These are phyloP conservation scores for Trapa incisa DNA, from an alignment of 345 rosid genomes.

Conservation along the genomic window DNA sequence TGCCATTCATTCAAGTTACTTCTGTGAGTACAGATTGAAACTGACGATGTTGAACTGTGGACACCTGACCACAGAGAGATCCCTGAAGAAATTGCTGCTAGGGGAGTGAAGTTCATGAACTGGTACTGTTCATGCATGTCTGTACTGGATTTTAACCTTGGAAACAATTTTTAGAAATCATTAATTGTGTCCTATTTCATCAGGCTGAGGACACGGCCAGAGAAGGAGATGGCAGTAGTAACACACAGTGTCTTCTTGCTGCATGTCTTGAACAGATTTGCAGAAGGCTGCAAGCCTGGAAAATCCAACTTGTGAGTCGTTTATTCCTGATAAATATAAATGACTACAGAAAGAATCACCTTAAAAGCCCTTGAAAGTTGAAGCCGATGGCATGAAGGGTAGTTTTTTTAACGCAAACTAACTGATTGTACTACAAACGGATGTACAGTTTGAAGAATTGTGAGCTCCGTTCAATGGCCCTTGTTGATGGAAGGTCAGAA, in stretches of 20 bases:
- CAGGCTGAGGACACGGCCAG: slow-evolving; percentile 68
- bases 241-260: slow-evolving; percentile 59
- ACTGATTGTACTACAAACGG: neutral
- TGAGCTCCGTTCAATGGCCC: slow-evolving; percentile 56
- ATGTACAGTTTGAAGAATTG: slow-evolving; percentile 57
- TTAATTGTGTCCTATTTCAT: neutral
- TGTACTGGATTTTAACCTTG: neutral
- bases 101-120: slow-evolving; percentile 58
- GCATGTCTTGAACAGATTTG: slow-evolving; percentile 41
- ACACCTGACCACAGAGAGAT: slow-evolving; percentile 40
- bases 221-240: slow-evolving; percentile 70
- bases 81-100: slow-evolving; percentile 44
- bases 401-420: neutral
- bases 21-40: slow-evolving; percentile 39
- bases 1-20: slow-evolving; percentile 2
- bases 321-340: neutral
- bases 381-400: neutral
- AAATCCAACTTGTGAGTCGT: slow-evolving; percentile 44
- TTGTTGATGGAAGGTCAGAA: slow-evolving; percentile 48
- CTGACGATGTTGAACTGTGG: slow-evolving; percentile 45
- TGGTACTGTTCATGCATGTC: slow-evolving; percentile 27
- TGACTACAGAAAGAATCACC: neutral
- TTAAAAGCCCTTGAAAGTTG: neutral
- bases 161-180: neutral
- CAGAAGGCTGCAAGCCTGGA: slow-evolving; percentile 45